phyloP scores from a whole-genome alignment of 352 stramenopile genomes.

The Halophytophthora polymorphica region DNA sequence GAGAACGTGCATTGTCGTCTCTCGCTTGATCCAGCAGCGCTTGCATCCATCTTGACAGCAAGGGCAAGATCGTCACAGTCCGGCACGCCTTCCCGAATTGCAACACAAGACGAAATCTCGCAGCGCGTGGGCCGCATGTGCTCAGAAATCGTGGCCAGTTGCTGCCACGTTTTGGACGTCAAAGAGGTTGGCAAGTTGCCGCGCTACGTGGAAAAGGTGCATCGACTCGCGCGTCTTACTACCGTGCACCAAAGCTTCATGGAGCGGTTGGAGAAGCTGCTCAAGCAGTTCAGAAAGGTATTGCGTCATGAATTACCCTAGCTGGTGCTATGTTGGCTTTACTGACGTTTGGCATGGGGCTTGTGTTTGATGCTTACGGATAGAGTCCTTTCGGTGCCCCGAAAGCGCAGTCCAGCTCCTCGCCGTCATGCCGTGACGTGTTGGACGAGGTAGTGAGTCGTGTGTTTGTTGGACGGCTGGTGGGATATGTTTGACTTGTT shows the following conservation, averaged over 20 bases:
- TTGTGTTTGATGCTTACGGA: not conserved
- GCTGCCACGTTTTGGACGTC: constrained; percentile 24
- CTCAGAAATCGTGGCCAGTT: constrained; percentile 31
- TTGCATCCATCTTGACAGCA: constrained; percentile 2
- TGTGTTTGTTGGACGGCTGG: not conserved
- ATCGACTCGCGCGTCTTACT: constrained; percentile 27
- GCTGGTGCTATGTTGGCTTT: not conserved
- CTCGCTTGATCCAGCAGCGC: constrained; percentile 11
- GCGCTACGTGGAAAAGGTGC: constrained; percentile 22
- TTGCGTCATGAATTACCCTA: not conserved
- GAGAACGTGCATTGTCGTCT: constrained; percentile 26
- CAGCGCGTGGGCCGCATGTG: constrained; percentile 25
- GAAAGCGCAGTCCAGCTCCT: constrained; percentile 6
- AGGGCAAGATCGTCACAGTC: not conserved
- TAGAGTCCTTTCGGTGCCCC: constrained; percentile 18
- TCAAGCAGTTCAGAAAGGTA: constrained; percentile 25
- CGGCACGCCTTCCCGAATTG: not conserved
- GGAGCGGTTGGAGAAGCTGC: constrained; percentile 25
- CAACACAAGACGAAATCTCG: constrained; percentile 6
- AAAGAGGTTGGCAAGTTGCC: constrained; percentile 23
- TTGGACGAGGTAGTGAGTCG: constrained; percentile 18
- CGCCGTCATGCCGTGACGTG: constrained; percentile 15
- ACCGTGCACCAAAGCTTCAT: constrained; percentile 34
- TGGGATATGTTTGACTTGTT: not conserved
- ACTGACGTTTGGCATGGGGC: not conserved